phyloP scores from a whole-genome alignment of 2,329 filamentous ascomycete genomes.

The Huntiella savannae region DNA sequence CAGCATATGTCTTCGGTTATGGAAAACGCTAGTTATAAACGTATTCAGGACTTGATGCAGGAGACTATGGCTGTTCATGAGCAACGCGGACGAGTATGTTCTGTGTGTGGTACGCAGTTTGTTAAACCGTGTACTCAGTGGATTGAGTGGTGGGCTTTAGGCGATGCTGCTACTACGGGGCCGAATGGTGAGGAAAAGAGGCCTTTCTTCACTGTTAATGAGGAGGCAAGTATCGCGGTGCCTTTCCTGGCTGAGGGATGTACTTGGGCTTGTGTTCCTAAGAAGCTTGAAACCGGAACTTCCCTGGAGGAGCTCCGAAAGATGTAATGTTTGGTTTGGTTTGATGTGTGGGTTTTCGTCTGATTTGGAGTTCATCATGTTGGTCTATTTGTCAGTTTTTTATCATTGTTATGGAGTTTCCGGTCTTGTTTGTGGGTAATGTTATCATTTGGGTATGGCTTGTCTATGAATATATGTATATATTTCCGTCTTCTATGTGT shows the following conservation, averaged over 20 bases:
- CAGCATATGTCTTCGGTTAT: constrained; percentile 25
- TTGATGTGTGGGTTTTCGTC: not conserved
- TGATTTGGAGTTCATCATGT: not conserved
- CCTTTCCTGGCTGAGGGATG: constrained; percentile 12
- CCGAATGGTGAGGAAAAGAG: constrained; percentile 1
- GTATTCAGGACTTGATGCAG: constrained; percentile 17
- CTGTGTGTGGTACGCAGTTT: constrained; percentile 28
- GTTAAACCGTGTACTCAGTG: constrained; percentile 36
- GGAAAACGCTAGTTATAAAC: constrained; percentile 20
- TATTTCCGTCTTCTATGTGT: constrained; percentile 4
- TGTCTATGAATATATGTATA: not conserved
- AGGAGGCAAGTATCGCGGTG: constrained; percentile 10
- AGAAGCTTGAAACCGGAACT: constrained; percentile 1
- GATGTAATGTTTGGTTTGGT: not conserved
- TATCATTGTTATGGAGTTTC: not conserved
- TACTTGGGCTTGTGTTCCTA: constrained; percentile 9
- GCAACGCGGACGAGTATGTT: constrained; percentile 28
- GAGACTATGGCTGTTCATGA: constrained; percentile 18
- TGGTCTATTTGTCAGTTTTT: not conserved
- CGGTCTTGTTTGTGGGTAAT: not conserved
- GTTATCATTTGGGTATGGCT: not conserved
- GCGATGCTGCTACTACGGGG: not conserved
- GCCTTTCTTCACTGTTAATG: constrained; percentile 2
- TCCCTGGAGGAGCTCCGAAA: constrained; percentile 1
- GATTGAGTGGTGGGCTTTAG: constrained; percentile 39